phyloP scores from a whole-genome alignment of 78 protist species.

The slime mould (Dictyostelium discoideum) region DNA sequence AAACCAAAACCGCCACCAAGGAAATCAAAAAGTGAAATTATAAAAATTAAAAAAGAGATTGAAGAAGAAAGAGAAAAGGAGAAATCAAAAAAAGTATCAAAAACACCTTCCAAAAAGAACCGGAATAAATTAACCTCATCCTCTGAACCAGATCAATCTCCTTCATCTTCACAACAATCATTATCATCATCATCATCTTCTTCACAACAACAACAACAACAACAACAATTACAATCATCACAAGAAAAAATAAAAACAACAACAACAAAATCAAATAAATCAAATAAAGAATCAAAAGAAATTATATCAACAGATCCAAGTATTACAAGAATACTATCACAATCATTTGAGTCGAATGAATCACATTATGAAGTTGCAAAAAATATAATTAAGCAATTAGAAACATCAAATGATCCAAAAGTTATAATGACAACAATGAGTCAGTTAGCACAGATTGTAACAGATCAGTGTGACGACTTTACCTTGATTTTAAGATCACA shows the following conservation, averaged over 20 bases:
- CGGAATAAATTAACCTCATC: neutral
- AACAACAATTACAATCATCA: neutral
- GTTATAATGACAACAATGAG: neutral
- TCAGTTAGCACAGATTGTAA: neutral
- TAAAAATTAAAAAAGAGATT: neutral
- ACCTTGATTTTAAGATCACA: constrained; percentile 42
- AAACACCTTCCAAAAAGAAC: neutral
- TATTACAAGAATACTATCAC: neutral
- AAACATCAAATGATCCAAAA: neutral
- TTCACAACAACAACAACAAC: neutral
- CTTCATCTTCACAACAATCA: neutral
- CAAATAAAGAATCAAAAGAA: neutral
- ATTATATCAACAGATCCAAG: neutral
- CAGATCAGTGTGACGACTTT: neutral
- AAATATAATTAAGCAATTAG: neutral
- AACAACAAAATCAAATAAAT: neutral
- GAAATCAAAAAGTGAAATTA: neutral
- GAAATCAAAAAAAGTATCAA: neutral
- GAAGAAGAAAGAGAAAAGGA: neutral
- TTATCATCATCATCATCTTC: neutral
- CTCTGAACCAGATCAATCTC: neutral
- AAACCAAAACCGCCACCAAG: constrained; percentile 42
- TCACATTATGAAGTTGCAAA: neutral
- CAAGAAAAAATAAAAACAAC: neutral
- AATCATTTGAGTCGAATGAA: neutral